Conservation (phyloP, 2,329 filamentous ascomycete species). For the Fusarium hostae region DNA sequence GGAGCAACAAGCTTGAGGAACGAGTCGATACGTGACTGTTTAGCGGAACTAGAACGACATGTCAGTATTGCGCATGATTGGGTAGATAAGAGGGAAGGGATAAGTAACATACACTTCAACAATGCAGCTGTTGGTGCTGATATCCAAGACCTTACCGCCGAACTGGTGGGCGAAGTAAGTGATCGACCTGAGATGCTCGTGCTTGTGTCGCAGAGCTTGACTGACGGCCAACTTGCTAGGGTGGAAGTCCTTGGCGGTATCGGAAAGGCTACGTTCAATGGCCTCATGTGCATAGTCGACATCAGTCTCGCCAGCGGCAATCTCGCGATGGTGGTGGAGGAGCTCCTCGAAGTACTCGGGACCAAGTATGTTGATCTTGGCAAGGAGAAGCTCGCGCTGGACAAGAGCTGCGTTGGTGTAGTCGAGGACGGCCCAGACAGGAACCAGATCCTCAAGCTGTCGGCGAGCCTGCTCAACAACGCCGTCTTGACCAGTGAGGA, state of each 20-base stretch:
- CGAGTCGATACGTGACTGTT: conserved; percentile 92
- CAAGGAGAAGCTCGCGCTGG: conserved; percentile 92
- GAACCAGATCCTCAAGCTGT: conserved; percentile 95
- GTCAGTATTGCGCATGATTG: conserved; percentile 39
- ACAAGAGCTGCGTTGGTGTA: conserved; percentile 94
- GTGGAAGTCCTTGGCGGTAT: conserved; percentile 78
- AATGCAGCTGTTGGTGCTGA: conserved; percentile 98
- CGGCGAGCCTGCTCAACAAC: conserved; percentile 96
- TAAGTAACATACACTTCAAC: conserved; percentile 83
- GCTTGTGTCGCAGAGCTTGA: conserved; percentile 94
- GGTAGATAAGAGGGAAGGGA: background rate
- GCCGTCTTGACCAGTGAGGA: conserved; percentile 93
- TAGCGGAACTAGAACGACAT: conserved; percentile 75
- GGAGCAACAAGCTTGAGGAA: conserved; percentile 96
- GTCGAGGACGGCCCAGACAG: conserved; percentile 97
- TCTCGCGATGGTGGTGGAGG: conserved; percentile 93
- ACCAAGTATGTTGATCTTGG: conserved; percentile 95
- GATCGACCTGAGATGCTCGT: conserved; percentile 95
- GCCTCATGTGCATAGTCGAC: conserved; percentile 57
- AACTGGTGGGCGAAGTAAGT: conserved; percentile 98
- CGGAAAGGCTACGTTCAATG: conserved; percentile 56
- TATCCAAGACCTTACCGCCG: conserved; percentile 95
- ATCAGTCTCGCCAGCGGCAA: conserved; percentile 63
- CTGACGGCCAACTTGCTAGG: conserved; percentile 86
- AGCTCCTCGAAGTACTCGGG: conserved; percentile 99